Conservation (phyloP, 352 stramenopile genomes). For the Aphanomyces invadans region DNA sequence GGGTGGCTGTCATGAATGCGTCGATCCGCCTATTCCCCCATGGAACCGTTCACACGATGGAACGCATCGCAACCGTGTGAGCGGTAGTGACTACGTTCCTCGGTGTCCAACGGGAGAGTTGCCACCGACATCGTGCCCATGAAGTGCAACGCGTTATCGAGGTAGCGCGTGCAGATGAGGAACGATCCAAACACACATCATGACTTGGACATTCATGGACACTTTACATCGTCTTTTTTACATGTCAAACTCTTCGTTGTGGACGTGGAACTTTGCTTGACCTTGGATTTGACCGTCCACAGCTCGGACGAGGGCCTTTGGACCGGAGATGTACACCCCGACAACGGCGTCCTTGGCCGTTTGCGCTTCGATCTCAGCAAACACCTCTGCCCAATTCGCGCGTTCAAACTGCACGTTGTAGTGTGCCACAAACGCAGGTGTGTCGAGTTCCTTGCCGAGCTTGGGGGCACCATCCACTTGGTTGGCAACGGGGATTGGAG, state of each 20-base stretch:
- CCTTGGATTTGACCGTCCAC: slow-evolving; percentile 44
- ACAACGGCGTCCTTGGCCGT: slow-evolving; percentile 29
- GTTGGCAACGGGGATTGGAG: neutral
- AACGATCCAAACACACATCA: too few relatives aligned
- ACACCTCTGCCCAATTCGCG: neutral
- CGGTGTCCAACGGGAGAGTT: too few relatives aligned
- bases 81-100: too few relatives aligned
- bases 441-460: slow-evolving; percentile 26
- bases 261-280: slow-evolving; percentile 55
- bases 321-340: slow-evolving; percentile 72
- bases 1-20: too few relatives aligned
- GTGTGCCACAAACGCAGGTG: slow-evolving; percentile 1
- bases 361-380: neutral
- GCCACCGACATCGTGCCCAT: too few relatives aligned
- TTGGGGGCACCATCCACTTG: slow-evolving; percentile 57
- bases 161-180: too few relatives aligned
- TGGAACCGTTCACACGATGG: too few relatives aligned
- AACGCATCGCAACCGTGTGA: too few relatives aligned
- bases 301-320: slow-evolving; percentile 44
- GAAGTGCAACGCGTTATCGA: too few relatives aligned
- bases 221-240: too few relatives aligned
- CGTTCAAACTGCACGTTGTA: slow-evolving; percentile 14
- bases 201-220: too few relatives aligned
- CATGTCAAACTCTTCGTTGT: slow-evolving; percentile 76
- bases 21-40: too few relatives aligned